Conservation (phyloP, 108 stramenopile genomes). For the Skeletonema grethae region DNA sequence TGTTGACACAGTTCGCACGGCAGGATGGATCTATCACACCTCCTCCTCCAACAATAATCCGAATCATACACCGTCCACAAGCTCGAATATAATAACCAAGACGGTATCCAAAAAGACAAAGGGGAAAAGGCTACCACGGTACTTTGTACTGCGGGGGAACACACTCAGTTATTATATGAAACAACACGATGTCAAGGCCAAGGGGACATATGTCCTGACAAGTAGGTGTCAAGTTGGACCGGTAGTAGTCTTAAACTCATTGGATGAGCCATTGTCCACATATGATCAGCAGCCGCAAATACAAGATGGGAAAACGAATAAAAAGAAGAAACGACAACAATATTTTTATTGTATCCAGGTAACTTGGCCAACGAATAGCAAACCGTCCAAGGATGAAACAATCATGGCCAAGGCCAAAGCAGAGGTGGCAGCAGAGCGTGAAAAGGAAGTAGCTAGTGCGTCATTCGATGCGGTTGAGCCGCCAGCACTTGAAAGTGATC, state of each 20-base stretch:
- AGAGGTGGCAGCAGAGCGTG: slow-evolving; percentile 45
- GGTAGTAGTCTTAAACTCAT: slow-evolving; percentile 31
- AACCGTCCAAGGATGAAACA: slow-evolving; percentile 39
- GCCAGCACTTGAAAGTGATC: not conserved
- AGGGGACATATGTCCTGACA: slow-evolving; percentile 49
- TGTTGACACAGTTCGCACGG: slow-evolving; percentile 21
- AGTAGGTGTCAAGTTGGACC: slow-evolving; percentile 42
- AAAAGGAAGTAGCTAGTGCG: slow-evolving; percentile 20
- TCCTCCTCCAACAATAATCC: slow-evolving; percentile 12
- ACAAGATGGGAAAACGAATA: slow-evolving; percentile 30
- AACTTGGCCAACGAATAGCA: slow-evolving; percentile 37
- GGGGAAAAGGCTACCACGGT: slow-evolving; percentile 24
- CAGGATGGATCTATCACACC: slow-evolving; percentile 43
- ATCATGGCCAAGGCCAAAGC: slow-evolving; percentile 40
- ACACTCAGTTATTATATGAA: slow-evolving; percentile 46
- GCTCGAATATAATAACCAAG: slow-evolving; percentile 10
- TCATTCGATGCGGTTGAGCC: not conserved
- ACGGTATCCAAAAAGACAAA: slow-evolving; percentile 25
- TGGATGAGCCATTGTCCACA: slow-evolving; percentile 23
- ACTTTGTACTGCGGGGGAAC: slow-evolving; percentile 43
- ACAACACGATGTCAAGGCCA: slow-evolving; percentile 46
- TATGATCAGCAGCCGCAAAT: slow-evolving; percentile 9
- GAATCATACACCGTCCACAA: not conserved
- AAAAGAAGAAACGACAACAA: slow-evolving; percentile 36
- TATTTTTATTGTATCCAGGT: slow-evolving; percentile 40